Percentiles rank a stretch among this genome's conserved stretches.
These are phyloP conservation scores for Saccharomycopsis olivae DNA, from an alignment of 805 yeast species.

Conservation along the genomic window DNA sequence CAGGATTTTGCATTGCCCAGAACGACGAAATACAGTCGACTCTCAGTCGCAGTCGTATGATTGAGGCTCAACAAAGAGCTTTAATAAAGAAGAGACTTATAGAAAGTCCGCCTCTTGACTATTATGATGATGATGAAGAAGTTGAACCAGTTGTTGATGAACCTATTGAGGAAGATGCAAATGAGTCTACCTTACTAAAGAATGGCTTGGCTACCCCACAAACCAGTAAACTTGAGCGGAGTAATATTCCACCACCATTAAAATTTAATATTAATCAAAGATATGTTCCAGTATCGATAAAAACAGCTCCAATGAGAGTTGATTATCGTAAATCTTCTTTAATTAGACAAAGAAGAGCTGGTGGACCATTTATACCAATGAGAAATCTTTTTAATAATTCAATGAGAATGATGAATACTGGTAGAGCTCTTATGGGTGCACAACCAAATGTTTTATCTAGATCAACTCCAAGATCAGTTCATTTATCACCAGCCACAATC, in stretches of 20 bases:
- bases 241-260: not conserved
- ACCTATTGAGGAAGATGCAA: not conserved
- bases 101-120: not conserved
- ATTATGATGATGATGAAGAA: not conserved
- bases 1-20: too few relatives aligned
- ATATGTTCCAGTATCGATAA: constrained; percentile 4
- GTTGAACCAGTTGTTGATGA: not conserved
- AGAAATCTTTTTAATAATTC: too few relatives aligned
- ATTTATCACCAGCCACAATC: not conserved
- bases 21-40: constrained; percentile 5
- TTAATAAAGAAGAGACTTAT: constrained; percentile 7
- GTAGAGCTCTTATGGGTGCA: too few relatives aligned
- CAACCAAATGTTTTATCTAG: too few relatives aligned
- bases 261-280: not conserved
- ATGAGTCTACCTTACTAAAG: too few relatives aligned
- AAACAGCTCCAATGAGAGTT: constrained; percentile 8
- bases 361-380: too few relatives aligned
- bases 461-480: too few relatives aligned
- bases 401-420: too few relatives aligned
- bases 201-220: too few relatives aligned
- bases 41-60: constrained; percentile 4
- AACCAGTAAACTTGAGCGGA: too few relatives aligned
- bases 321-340: too few relatives aligned
- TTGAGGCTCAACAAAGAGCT: constrained; percentile 15
- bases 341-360: too few relatives aligned